Evolutionary conservation across 179 eudicot genomes (phyloP), one percentile per base, ranked within the genome.

Genomic region (Beta corolliflora): DNA sequence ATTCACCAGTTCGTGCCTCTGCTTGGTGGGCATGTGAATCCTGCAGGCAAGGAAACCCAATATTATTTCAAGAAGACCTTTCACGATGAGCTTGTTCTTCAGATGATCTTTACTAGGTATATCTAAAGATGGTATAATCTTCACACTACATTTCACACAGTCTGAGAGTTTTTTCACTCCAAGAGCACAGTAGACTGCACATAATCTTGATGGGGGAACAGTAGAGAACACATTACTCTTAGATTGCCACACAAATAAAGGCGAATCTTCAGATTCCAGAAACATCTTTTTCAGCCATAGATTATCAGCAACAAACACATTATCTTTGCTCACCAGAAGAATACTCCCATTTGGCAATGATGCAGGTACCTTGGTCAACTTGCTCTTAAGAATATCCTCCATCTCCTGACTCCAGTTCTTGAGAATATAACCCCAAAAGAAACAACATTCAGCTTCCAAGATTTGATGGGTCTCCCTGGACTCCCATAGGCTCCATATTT

Each of bases 401-500:
- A 79, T 66, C 21, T 77, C 83, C 1, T 58, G 55, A 77, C 77
- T 80, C 88, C 85, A 83, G 79, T 80, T 72, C 79, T 85, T 73
- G 4, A 81, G 71, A 12, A 83, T 45, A 71, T 77, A 77, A 36
- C 52, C 53, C 88, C 88, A 85, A 25, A 83, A 85, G 71, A 77
- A 80, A 71, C 50, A 77, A 55, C 82, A 86, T 59, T 86, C 79
- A 5, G 52, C 7, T 13, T 78, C 84, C 9, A 68, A 71, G n/a
- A 73, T 63, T 48, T 61, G 7, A 59, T 41, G 19, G 56, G 41
- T 66, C 76, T 67, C 71, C 21, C 61, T 77, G 23, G 79, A 50
- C 77, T 83, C 88, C 88, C 84, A 83, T 3, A 80, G 68, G 56
- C 81, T 78, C 88, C 86, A 86, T 52, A 86, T 21, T 77, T 83